Percentiles rank a stretch among this genome's conserved stretches.
Conservation (phyloP, 768 basidiomycete genomes). For the Lentinus tigrinus region DNA sequence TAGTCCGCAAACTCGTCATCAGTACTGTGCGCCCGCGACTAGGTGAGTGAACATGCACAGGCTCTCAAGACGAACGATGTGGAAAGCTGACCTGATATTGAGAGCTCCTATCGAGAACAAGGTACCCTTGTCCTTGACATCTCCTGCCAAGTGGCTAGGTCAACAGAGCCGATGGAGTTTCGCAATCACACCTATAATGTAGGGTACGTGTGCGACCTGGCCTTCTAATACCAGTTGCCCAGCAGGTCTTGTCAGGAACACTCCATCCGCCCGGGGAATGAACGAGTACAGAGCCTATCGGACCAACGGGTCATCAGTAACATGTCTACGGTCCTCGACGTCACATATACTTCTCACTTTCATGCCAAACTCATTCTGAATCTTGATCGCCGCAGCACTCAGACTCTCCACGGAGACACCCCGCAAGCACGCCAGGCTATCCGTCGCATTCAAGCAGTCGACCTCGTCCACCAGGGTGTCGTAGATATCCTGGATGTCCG, state of each 20-base stretch:
- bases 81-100: slow-evolving; percentile 29
- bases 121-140: slow-evolving; percentile 59
- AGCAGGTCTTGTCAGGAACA: no score
- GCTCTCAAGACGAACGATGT: background rate
- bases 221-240: slow-evolving; percentile 35
- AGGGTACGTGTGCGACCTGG: no score
- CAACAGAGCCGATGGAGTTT: no score
- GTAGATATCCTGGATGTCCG: slow-evolving; percentile 34
- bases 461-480: slow-evolving; percentile 38
- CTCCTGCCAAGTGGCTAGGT: background rate
- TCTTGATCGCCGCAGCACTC: no score
- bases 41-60: background rate
- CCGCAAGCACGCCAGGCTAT: slow-evolving; percentile 44
- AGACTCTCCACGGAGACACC: slow-evolving; percentile 27
- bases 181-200: no score
- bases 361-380: no score
- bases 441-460: slow-evolving; percentile 32
- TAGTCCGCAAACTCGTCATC: slow-evolving; percentile 18
- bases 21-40: slow-evolving; percentile 25
- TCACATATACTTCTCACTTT: no score
- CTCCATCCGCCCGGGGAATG: slow-evolving; percentile 10
- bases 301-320: no score
- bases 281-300: slow-evolving; percentile 24
- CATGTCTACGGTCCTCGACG: no score
- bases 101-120: slow-evolving; percentile 28